Conservation (phyloP, 495 filamentous ascomycete species). For the Apodospora peruviana region DNA sequence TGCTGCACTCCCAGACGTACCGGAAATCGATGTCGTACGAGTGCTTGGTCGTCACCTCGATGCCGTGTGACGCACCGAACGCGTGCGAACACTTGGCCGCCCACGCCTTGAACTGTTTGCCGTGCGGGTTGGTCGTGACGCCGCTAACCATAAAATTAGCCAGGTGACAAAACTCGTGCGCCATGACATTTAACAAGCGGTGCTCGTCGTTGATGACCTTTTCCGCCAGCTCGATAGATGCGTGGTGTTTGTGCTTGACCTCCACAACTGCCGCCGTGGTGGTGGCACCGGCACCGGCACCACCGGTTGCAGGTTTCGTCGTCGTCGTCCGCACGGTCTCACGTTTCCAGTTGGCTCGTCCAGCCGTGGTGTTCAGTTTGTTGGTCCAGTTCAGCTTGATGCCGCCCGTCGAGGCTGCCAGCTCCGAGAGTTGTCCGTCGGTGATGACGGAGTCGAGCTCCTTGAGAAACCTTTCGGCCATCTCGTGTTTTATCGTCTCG, state of each 20-base stretch:
- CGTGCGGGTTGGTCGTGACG: slow-evolving; percentile 67
- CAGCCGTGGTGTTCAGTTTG: slow-evolving; percentile 80
- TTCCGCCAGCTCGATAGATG: slow-evolving; percentile 79
- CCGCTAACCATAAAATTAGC: slow-evolving; percentile 77
- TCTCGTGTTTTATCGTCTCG: slow-evolving; percentile 53
- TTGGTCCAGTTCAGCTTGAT: slow-evolving; percentile 78
- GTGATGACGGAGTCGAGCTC: slow-evolving; percentile 69
- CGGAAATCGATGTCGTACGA: slow-evolving; percentile 82
- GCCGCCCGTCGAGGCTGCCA: slow-evolving; percentile 66
- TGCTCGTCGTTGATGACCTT: slow-evolving; percentile 76
- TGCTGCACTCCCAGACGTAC: slow-evolving; percentile 78
- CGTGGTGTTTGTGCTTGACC: slow-evolving; percentile 51
- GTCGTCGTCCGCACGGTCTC: slow-evolving; percentile 41
- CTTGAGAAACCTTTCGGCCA: slow-evolving; percentile 64
- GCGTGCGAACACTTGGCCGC: slow-evolving; percentile 27
- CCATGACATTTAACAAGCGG: slow-evolving; percentile 76
- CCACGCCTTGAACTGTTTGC: slow-evolving; percentile 77
- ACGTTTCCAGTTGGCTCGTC: slow-evolving; percentile 74
- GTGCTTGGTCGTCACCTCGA: slow-evolving; percentile 83
- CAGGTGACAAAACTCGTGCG: slow-evolving; percentile 94
- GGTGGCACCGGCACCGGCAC: not conserved
- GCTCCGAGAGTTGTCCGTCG: slow-evolving; percentile 50
- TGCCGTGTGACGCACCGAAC: slow-evolving; percentile 41
- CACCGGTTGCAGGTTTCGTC: not conserved
- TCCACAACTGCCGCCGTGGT: not conserved